Percentiles rank a stretch among this genome's conserved stretches.
phyloP scores from a whole-genome alignment of 2,329 filamentous ascomycete genomes.

The Talaromyces sp. region DNA sequence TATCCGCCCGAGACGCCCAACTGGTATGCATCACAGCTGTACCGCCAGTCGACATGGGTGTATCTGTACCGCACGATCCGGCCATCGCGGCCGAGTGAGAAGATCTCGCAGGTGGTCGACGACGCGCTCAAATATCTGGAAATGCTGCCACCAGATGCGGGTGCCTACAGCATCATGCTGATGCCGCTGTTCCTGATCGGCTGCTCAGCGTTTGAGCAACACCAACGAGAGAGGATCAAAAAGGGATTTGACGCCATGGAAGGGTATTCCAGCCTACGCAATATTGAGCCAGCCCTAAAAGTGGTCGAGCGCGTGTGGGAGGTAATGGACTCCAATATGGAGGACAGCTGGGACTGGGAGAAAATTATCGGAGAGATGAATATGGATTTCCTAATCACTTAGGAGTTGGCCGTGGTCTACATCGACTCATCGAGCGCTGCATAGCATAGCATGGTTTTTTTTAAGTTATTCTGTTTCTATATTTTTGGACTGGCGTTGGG shows the following conservation, averaged over 20 bases:
- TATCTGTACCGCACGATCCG: slow-evolving; percentile 58
- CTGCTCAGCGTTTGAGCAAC: slow-evolving; percentile 52
- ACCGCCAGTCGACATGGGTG: slow-evolving; percentile 58
- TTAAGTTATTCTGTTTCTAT: not conserved
- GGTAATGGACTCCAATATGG: slow-evolving; percentile 52
- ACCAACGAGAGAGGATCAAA: slow-evolving; percentile 51
- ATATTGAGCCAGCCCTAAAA: slow-evolving; percentile 51
- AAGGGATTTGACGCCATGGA: slow-evolving; percentile 50
- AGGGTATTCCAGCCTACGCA: slow-evolving; percentile 52
- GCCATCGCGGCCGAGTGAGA: slow-evolving; percentile 49
- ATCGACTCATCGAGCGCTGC: slow-evolving; percentile 2
- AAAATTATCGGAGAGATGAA: slow-evolving; percentile 52
- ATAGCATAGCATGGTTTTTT: slow-evolving; percentile 6
- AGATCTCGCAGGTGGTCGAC: slow-evolving; percentile 53
- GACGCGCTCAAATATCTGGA: slow-evolving; percentile 53
- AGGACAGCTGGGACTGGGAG: slow-evolving; percentile 60
- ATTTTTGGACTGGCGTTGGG: slow-evolving; percentile 1
- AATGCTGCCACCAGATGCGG: slow-evolving; percentile 48
- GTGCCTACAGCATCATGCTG: slow-evolving; percentile 54
- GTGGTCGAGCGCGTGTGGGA: slow-evolving; percentile 55
- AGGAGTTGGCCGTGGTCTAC: slow-evolving; percentile 5
- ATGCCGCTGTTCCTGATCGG: slow-evolving; percentile 58
- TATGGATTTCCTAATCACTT: slow-evolving; percentile 58
- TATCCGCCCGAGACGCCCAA: slow-evolving; percentile 48
- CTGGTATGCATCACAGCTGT: slow-evolving; percentile 53